phyloP scores from a whole-genome alignment of 2,329 filamentous ascomycete species.

The Trichoderma asperellum region DNA sequence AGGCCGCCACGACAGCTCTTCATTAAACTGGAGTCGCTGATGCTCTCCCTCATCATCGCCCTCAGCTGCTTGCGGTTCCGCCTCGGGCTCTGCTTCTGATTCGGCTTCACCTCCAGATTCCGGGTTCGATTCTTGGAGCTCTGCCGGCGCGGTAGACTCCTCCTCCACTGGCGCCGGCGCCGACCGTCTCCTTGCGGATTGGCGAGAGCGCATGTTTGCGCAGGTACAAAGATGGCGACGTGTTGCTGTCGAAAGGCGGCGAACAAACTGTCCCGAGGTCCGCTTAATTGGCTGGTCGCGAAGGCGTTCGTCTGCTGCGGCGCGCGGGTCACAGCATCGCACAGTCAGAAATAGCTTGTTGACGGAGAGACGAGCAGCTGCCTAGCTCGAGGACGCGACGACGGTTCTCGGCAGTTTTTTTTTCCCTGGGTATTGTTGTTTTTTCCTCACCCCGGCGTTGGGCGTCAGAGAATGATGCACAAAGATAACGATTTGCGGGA shows the following conservation, averaged over 20 bases:
- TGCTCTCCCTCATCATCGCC: slow-evolving; percentile 37
- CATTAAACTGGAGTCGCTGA: slow-evolving; percentile 72
- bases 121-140: slow-evolving; percentile 13
- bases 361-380: slow-evolving; percentile 10
- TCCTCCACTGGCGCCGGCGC: slow-evolving; percentile 23
- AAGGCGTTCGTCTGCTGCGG: slow-evolving; percentile 31
- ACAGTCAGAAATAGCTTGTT: slow-evolving; percentile 28
- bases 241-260: slow-evolving; percentile 19
- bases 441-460: background rate
- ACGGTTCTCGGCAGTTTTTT: slow-evolving; percentile 19
- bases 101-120: slow-evolving; percentile 18
- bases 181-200: slow-evolving; percentile 39
- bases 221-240: slow-evolving; percentile 28
- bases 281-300: slow-evolving; percentile 31
- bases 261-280: slow-evolving; percentile 26
- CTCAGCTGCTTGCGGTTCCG: slow-evolving; percentile 32
- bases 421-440: background rate
- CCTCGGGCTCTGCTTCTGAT: slow-evolving; percentile 31
- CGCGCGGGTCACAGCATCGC: slow-evolving; percentile 35
- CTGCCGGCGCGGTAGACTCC: slow-evolving; percentile 10
- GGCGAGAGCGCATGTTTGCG: slow-evolving; percentile 43
- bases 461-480: slow-evolving; percentile 24
- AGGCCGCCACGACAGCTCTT: slow-evolving; percentile 87
- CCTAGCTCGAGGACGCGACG: slow-evolving; percentile 13
- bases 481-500: slow-evolving; percentile 18